Evolutionary conservation across 2,329 filamentous ascomycete species (phyloP), one percentile per base, ranked within the genome.

Genomic region (Sporothrix humicola): DNA sequence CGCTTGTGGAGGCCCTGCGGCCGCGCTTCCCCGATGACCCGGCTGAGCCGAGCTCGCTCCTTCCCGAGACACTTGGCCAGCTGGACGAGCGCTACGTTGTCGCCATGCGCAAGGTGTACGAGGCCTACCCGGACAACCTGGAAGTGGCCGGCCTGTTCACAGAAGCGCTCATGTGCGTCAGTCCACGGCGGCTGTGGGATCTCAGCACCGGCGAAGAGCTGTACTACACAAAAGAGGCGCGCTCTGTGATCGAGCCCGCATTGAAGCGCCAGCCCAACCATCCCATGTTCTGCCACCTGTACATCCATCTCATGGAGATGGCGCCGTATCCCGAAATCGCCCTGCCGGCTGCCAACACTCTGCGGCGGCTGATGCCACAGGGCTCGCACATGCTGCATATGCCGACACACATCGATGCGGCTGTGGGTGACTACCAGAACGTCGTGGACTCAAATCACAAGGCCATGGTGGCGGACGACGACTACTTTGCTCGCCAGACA

Each of bases 221-320:
- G 1, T 76, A 83, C 1, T 85, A 84, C 0, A 85, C 90, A 0
- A 85, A 83, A 13, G 88, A 92, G 70, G 85, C 84, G 0, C 91
- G 90, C 77, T 74, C 73, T 0, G 83, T 91, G 0, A 83, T 93
- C 1, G 90, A 93, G 46, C 81, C 79, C 5, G 90, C 89, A 0
- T 81, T 94, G 20, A 78, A 80, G 1, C 82, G 84, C 2, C 79
- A 84, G 1, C 84, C 83, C 15, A 87, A 82, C 7, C 93, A 96
- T 77, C 90, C 79, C 0, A 91, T 90, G 0, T 79, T 93, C 4
- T 81, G 92, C 10, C 91, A 93, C 79, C 80, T 93, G 42, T 94
- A 78, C 76, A 80, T 80, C 65, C 76, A 78, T 42, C 65, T 77
- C 68, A 63, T 76, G 74, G 75, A 77, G 50, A 74, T 73, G 71